phyloP scores from a whole-genome alignment of 2,329 filamentous ascomycete genomes.

The Clonostachys chloroleuca region DNA sequence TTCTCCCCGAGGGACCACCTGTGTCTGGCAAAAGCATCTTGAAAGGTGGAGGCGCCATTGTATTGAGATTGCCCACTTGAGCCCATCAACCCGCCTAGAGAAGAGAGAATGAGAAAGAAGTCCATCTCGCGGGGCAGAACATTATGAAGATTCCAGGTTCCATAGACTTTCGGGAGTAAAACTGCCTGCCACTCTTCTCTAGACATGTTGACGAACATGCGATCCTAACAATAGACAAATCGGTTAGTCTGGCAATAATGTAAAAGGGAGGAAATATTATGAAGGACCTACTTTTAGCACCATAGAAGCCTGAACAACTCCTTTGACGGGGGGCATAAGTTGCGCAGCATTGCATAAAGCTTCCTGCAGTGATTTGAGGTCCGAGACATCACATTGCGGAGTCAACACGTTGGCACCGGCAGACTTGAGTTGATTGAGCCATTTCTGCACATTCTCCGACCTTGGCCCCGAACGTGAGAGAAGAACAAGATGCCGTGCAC shows the following conservation, averaged over 20 bases:
- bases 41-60: slow-evolving; percentile 20
- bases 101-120: slow-evolving; percentile 14
- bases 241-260: too few species aligned
- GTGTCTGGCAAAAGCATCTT: slow-evolving; percentile 22
- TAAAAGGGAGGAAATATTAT: too few species aligned
- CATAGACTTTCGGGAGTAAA: slow-evolving; percentile 16
- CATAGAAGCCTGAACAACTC: slow-evolving; percentile 24
- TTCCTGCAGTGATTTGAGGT: not conserved
- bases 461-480: slow-evolving; percentile 3
- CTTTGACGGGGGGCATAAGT: slow-evolving; percentile 15
- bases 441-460: not conserved
- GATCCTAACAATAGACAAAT: slow-evolving; percentile 6
- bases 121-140: slow-evolving; percentile 1
- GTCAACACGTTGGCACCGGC: slow-evolving; percentile 37
- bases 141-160: slow-evolving; percentile 18
- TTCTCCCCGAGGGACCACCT: not conserved
- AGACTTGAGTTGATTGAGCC: not conserved
- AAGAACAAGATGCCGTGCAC: slow-evolving; percentile 18
- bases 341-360: not conserved
- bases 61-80: slow-evolving; percentile 24
- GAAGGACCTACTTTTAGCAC: too few species aligned
- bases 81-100: slow-evolving; percentile 18
- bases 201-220: slow-evolving; percentile 14
- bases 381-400: slow-evolving; percentile 39
- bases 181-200: slow-evolving; percentile 12